These are phyloP conservation scores for Sphenostylis stenocarpa DNA, from an alignment of 306 rosid species.

Conservation along the genomic window DNA sequence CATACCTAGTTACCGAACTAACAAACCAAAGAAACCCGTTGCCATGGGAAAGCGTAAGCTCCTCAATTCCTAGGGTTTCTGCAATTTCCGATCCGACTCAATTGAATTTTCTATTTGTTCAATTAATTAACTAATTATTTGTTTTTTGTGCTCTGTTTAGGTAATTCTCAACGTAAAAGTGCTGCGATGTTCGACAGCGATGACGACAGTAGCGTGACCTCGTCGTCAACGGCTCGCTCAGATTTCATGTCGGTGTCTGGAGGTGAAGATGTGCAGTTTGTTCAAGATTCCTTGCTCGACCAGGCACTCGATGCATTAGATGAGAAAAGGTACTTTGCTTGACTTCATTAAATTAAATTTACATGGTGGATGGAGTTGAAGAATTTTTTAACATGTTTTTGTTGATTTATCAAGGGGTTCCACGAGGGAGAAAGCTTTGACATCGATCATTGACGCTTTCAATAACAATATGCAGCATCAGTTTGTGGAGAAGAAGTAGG, in stretches of 20 bases:
- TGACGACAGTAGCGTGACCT: constrained; percentile 86
- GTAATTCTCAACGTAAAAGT: constrained; percentile 76
- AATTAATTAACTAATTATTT: background rate
- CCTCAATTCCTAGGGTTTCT: constrained; percentile 21
- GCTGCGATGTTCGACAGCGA: constrained; percentile 70
- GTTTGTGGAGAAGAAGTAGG: constrained; percentile 87
- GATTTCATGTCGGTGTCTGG: constrained; percentile 57
- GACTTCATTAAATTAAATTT: background rate
- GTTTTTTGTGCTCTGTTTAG: constrained; percentile 33
- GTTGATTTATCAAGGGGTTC: constrained; percentile 63
- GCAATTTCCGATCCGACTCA: background rate
- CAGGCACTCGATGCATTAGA: constrained; percentile 84
- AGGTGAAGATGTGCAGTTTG: constrained; percentile 60
- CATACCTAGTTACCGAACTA: background rate
- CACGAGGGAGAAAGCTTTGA: constrained; percentile 78
- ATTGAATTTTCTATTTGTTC: background rate
- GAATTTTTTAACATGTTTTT: background rate
- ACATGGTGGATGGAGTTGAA: constrained; percentile 9
- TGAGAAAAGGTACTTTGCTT: constrained; percentile 69
- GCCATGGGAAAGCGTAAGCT: constrained; percentile 91
- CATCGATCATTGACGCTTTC: constrained; percentile 63
- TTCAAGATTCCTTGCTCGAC: constrained; percentile 72
- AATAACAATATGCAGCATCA: constrained; percentile 68
- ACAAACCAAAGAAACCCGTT: constrained; percentile 30
- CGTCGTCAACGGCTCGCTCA: constrained; percentile 72